phyloP scores from a whole-genome alignment of 352 stramenopile species.

The Globisporangium emineosum region DNA sequence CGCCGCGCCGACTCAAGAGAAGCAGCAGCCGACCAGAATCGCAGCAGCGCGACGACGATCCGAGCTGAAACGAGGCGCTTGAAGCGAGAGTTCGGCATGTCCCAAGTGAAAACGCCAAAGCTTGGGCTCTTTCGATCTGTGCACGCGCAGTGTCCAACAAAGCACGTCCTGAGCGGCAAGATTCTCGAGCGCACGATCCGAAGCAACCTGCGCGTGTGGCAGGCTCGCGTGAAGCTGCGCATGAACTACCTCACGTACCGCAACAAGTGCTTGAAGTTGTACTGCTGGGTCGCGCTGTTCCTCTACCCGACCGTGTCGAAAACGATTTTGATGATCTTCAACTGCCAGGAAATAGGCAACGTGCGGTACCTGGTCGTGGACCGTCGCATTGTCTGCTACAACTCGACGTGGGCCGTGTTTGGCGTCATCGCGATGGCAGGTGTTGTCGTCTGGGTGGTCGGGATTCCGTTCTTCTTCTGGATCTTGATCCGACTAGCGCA shows the following conservation, averaged over 20 bases:
- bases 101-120: conserved; percentile 63
- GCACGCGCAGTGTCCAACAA: conserved; percentile 50
- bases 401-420: conserved; percentile 61
- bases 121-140: conserved; percentile 58
- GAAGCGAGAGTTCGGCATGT: conserved; percentile 74
- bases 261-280: conserved; percentile 78
- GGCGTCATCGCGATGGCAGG: conserved; percentile 49
- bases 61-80: conserved; percentile 34
- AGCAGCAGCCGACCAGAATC: not conserved
- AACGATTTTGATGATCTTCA: conserved; percentile 78
- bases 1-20: not conserved
- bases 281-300: conserved; percentile 72
- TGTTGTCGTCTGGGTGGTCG: conserved; percentile 66
- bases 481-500: conserved; percentile 67
- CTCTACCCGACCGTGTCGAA: conserved; percentile 78
- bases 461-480: conserved; percentile 79
- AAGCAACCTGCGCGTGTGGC: conserved; percentile 73
- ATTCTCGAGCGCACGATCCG: conserved; percentile 67
- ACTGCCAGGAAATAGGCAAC: conserved; percentile 68
- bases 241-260: conserved; percentile 85
- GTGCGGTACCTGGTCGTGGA: conserved; percentile 62
- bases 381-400: conserved; percentile 69
- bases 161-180: conserved; percentile 35
- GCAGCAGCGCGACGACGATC: not conserved
- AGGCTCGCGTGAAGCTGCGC: conserved; percentile 69